These are phyloP conservation scores for Macadamia tetraphylla DNA, from an alignment of 164 flowering plant species.

Conservation along the genomic window DNA sequence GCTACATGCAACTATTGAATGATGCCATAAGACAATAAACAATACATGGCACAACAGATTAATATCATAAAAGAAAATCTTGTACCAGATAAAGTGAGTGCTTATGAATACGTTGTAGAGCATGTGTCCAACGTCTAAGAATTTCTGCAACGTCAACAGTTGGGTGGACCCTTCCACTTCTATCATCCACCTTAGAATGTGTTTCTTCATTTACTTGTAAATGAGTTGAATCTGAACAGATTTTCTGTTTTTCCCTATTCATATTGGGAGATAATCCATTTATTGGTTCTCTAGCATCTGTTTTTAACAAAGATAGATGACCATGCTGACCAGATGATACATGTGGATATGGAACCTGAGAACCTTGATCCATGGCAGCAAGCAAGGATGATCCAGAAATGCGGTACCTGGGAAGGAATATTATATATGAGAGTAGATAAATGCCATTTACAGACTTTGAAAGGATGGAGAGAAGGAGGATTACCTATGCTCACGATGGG, in stretches of 20 bases:
- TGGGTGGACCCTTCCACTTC: slow-evolving; percentile 75
- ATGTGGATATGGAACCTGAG: slow-evolving; percentile 59
- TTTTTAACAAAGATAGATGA: slow-evolving; percentile 27
- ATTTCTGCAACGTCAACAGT: slow-evolving; percentile 95
- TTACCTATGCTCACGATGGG: slow-evolving; percentile 98
- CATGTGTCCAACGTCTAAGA: slow-evolving; percentile 99
- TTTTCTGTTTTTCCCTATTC: slow-evolving; percentile 35
- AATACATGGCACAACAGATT: not conserved
- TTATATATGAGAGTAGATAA: slow-evolving; percentile 4
- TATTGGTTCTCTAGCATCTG: slow-evolving; percentile 50
- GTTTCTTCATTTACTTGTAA: slow-evolving; percentile 46
- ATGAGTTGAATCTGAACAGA: slow-evolving; percentile 34
- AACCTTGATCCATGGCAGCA: slow-evolving; percentile 98
- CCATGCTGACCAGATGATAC: slow-evolving; percentile 37
- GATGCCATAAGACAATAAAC: not conserved
- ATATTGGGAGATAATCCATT: slow-evolving; percentile 37
- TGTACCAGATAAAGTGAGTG: slow-evolving; percentile 68
- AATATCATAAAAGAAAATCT: not conserved
- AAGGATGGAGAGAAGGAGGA: slow-evolving; percentile 1
- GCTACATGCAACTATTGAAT: not conserved
- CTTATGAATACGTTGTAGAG: slow-evolving; percentile 90
- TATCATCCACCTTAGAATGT: slow-evolving; percentile 59
- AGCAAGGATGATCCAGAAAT: slow-evolving; percentile 97
- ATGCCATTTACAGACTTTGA: not conserved
- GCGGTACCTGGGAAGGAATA: slow-evolving; percentile 64